Percentiles rank a stretch among this genome's conserved stretches.
phyloP scores from a whole-genome alignment of 2,329 filamentous ascomycete genomes.

The Botryosphaeria dothidea region DNA sequence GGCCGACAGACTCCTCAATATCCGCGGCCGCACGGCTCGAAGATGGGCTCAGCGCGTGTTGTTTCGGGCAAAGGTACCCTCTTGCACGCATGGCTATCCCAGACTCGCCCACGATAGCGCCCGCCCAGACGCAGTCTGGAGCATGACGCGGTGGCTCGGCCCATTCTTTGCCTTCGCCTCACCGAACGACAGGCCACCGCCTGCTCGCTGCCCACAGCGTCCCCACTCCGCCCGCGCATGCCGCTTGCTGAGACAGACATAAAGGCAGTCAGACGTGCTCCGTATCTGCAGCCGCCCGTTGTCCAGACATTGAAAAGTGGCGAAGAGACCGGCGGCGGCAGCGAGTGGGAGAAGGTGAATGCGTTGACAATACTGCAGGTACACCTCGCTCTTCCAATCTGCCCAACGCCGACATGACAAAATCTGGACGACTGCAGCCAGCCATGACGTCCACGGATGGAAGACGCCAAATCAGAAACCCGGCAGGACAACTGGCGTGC shows the following conservation, averaged over 20 bases:
- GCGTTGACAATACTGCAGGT: neutral
- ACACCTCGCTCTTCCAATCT: neutral
- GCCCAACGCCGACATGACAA: neutral
- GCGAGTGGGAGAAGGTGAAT: neutral
- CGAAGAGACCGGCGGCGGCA: neutral
- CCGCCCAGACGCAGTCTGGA: neutral
- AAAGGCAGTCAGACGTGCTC: slow-evolving; percentile 1
- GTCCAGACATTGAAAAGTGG: neutral
- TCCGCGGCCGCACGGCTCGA: slow-evolving; percentile 5
- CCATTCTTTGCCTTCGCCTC: neutral
- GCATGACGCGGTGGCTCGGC: slow-evolving; percentile 8
- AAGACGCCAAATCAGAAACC: neutral
- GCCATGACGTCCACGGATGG: neutral
- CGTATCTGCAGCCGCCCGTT: slow-evolving; percentile 2
- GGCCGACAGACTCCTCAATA: neutral
- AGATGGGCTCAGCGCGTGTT: neutral
- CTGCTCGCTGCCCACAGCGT: neutral
- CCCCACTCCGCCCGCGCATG: slow-evolving; percentile 2
- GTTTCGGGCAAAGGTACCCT: slow-evolving; percentile 3
- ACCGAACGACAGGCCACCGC: slow-evolving; percentile 13
- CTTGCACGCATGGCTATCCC: slow-evolving; percentile 11
- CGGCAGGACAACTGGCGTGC: neutral
- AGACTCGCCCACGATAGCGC: slow-evolving; percentile 11
- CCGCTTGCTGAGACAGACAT: slow-evolving; percentile 6
- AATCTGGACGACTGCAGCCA: neutral